Evolutionary conservation across 441 rosid genomes (phyloP).

Genomic region (Pelargonium australe): DNA sequence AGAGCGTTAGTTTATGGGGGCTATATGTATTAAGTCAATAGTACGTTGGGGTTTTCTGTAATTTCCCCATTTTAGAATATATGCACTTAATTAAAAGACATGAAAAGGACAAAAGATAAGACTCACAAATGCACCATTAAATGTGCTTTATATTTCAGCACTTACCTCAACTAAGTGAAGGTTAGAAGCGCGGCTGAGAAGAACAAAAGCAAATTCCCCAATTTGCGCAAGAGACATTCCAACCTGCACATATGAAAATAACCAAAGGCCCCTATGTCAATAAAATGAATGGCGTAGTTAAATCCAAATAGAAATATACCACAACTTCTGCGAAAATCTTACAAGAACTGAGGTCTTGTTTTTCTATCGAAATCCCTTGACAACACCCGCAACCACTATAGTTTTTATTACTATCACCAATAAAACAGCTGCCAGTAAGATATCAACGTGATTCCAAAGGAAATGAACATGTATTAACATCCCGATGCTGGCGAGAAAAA

Average conservation of each 20-base stretch:
- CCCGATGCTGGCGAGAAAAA: conserved; percentile 96
- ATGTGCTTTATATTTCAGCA: not conserved
- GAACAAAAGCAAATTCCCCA: conserved; percentile 96
- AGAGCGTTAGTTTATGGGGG: too few species aligned
- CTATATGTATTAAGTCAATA: too few species aligned
- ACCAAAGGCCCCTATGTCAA: conserved; percentile 21
- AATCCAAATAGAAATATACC: conserved; percentile 7
- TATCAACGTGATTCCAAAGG: conserved; percentile 92
- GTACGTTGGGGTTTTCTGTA: too few species aligned
- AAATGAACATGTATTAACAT: conserved; percentile 94
- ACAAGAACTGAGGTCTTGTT: conserved; percentile 91
- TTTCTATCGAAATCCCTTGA: conserved; percentile 89
- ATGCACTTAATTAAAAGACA: not conserved
- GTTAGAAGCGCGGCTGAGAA: conserved; percentile 94
- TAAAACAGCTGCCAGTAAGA: conserved; percentile 83
- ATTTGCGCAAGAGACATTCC: conserved; percentile 97
- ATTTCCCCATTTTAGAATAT: not conserved
- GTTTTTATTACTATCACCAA: conserved; percentile 87
- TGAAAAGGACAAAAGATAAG: not conserved
- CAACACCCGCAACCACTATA: conserved; percentile 63
- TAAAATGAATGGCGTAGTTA: conserved; percentile 8
- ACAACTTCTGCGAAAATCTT: conserved; percentile 28
- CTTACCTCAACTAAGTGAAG: conserved; percentile 86
- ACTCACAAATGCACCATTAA: not conserved
- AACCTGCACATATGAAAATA: conserved; percentile 45